Percentiles rank a stretch among this genome's conserved stretches.
Evolutionary conservation across 257 asterid genomes (phyloP).

Genomic region (Misopates orontium): DNA sequence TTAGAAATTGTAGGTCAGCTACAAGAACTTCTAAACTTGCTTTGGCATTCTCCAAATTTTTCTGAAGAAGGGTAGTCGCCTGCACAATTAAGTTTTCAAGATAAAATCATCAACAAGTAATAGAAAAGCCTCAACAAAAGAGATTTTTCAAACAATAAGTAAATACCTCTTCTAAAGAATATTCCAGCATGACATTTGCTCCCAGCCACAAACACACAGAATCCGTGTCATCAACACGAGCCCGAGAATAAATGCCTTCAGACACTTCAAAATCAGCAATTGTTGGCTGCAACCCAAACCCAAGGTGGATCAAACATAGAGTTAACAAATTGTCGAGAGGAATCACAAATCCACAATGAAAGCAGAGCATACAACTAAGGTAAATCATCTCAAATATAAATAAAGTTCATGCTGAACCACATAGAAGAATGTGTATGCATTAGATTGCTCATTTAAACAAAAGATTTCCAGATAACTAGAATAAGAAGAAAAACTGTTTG

Average conservation of each 20-base stretch:
- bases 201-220: constrained; percentile 97
- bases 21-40: constrained; percentile 87
- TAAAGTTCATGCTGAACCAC: neutral
- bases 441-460: neutral
- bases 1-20: constrained; percentile 79
- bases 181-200: constrained; percentile 96
- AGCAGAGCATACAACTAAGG: neutral
- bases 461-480: neutral
- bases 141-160: constrained; percentile 18
- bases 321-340: constrained; percentile 7
- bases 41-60: constrained; percentile 83
- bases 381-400: neutral
- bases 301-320: constrained; percentile 9
- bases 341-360: neutral
- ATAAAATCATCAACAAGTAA: neutral
- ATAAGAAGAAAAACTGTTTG: constrained; percentile 8
- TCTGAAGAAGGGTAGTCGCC: constrained; percentile 79
- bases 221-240: constrained; percentile 74
- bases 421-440: neutral
- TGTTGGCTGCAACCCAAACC: constrained; percentile 53
- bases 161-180: constrained; percentile 80
- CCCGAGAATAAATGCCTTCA: constrained; percentile 89
- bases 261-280: constrained; percentile 92
- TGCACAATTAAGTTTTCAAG: constrained; percentile 35
- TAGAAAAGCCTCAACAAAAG: constrained; percentile 15